phyloP scores from a whole-genome alignment of 208 protist species.

The Crithidia brevicula region DNA sequence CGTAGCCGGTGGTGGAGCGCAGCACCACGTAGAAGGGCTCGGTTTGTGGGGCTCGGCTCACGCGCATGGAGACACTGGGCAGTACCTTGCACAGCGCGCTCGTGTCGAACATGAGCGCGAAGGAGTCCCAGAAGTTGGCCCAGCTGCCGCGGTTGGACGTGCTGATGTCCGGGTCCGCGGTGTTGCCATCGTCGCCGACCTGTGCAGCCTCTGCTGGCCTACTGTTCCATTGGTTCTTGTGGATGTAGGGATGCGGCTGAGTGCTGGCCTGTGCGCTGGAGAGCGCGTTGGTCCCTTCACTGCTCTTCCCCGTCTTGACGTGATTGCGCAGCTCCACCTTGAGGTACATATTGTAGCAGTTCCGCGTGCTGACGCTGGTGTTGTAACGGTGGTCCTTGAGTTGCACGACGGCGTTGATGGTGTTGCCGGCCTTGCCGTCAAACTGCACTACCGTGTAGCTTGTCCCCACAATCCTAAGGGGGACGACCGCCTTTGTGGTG shows the following conservation, averaged over 20 bases:
- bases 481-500: slow-evolving; percentile 6
- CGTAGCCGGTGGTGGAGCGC: slow-evolving; percentile 7
- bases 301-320: not conserved
- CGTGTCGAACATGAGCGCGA: slow-evolving; percentile 63
- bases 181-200: slow-evolving; percentile 22
- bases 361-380: slow-evolving; percentile 22
- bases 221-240: not conserved
- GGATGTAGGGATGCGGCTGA: slow-evolving; percentile 2
- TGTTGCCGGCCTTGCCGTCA: slow-evolving; percentile 28
- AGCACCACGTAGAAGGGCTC: slow-evolving; percentile 53
- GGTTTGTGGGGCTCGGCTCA: slow-evolving; percentile 18
- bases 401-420: slow-evolving; percentile 52
- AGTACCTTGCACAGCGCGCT: slow-evolving; percentile 65
- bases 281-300: not conserved
- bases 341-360: slow-evolving; percentile 55
- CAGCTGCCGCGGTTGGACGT: slow-evolving; percentile 15
- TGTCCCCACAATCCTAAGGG: slow-evolving; percentile 28
- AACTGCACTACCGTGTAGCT: slow-evolving; percentile 45
- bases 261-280: slow-evolving; percentile 7
- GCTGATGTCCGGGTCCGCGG: slow-evolving; percentile 14
- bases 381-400: slow-evolving; percentile 55
- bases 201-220: too few species aligned
- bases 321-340: slow-evolving; percentile 41
- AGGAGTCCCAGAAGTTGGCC: slow-evolving; percentile 51
- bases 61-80: slow-evolving; percentile 59